These are phyloP conservation scores for Melastoma malabathricum DNA, from an alignment of 345 rosid genomes.

Conservation along the genomic window DNA sequence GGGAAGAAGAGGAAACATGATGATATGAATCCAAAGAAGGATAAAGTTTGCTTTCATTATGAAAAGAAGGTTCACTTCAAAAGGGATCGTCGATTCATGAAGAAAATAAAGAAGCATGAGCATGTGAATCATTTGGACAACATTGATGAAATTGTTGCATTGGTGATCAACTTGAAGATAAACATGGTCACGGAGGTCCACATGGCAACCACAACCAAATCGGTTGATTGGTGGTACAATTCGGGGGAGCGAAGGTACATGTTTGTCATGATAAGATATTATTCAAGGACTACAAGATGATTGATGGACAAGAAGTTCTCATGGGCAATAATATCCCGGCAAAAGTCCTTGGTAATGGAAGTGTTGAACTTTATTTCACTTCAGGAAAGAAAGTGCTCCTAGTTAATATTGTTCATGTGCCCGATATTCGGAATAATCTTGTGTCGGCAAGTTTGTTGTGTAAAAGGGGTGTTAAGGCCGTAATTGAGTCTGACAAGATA, in stretches of 20 bases:
- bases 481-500: constrained; percentile 1
- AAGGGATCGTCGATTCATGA: no score
- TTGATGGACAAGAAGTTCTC: background rate
- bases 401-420: background rate
- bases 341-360: background rate
- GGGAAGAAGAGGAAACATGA: background rate
- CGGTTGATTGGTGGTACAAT: no score
- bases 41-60: no score
- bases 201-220: no score
- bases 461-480: constrained; percentile 5
- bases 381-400: background rate
- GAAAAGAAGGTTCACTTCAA: no score
- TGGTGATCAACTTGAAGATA: no score
- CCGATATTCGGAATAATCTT: constrained; percentile 5
- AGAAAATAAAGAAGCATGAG: no score
- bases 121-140: no score
- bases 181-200: no score
- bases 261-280: no score
- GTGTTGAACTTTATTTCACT: background rate
- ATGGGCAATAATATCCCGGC: background rate
- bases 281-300: background rate
- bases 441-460: background rate
- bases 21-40: background rate
- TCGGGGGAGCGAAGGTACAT: no score
- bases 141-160: no score